phyloP scores from a whole-genome alignment of 1,284 basidiomycete species.

The Rhodotorula sp. region DNA sequence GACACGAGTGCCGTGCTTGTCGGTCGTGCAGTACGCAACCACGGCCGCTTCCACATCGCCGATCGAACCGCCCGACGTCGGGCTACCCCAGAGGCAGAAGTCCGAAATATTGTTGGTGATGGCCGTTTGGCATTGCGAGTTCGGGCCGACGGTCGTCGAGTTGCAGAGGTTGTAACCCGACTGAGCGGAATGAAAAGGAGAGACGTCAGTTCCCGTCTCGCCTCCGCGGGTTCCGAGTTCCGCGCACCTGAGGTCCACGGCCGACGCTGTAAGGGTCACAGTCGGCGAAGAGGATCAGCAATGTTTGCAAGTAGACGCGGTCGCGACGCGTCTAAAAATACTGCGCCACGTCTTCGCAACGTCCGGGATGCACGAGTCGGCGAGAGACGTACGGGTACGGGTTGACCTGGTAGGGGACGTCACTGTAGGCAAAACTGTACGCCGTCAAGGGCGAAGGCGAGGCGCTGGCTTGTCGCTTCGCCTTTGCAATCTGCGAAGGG shows the following conservation, averaged over 20 bases:
- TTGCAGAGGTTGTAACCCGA: conserved; percentile 64
- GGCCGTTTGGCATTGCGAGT: conserved; percentile 64
- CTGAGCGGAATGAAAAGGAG: neutral
- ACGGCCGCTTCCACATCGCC: conserved; percentile 43
- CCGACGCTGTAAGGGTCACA: neutral
- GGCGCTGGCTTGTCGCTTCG: conserved; percentile 1
- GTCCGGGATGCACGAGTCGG: no score
- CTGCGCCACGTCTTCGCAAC: neutral
- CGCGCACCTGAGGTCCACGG: conserved; percentile 1
- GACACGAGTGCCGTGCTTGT: conserved; percentile 62
- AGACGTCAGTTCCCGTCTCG: neutral
- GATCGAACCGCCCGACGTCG: conserved; percentile 22
- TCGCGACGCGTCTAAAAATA: neutral
- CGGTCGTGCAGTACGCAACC: conserved; percentile 50
- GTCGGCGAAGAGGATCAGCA: neutral
- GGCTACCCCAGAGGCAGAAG: conserved; percentile 34
- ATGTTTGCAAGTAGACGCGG: neutral
- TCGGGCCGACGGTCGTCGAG: conserved; percentile 62
- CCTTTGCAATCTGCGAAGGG: conserved; percentile 9
- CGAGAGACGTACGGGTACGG: neutral
- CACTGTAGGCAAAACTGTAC: conserved; percentile 19
- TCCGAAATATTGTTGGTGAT: conserved; percentile 43
- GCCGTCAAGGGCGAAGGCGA: conserved; percentile 24
- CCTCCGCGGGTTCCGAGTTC: no score
- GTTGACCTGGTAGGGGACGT: conserved; percentile 8